Evolutionary conservation across 2,329 filamentous ascomycete genomes (phyloP).

Genomic region (Talaromyces sp.): DNA sequence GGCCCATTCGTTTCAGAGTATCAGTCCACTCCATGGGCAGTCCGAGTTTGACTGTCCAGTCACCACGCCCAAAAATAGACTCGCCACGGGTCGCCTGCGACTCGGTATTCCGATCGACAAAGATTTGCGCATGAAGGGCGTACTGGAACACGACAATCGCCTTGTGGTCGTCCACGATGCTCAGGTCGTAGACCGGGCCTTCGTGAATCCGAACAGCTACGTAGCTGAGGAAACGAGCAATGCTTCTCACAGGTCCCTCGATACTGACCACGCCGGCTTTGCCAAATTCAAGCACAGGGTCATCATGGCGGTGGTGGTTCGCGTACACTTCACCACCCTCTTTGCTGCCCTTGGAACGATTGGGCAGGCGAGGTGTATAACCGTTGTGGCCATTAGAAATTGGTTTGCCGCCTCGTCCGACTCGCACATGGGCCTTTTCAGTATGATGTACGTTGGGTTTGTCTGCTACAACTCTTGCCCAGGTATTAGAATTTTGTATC

Average conservation of each 20-base stretch:
- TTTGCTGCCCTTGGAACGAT: background rate
- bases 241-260: slow-evolving; percentile 17
- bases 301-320: background rate
- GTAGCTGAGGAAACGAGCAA: slow-evolving; percentile 22
- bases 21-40: slow-evolving; percentile 30
- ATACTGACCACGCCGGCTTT: slow-evolving; percentile 27
- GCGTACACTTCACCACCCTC: background rate
- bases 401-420: background rate
- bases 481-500: background rate
- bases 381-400: background rate
- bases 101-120: slow-evolving; percentile 28
- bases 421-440: background rate
- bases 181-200: slow-evolving; percentile 37
- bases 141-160: slow-evolving; percentile 36
- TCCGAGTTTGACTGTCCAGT: slow-evolving; percentile 20
- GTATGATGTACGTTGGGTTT: background rate
- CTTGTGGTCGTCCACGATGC: slow-evolving; percentile 23
- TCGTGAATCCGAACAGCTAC: slow-evolving; percentile 34
- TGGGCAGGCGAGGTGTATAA: background rate
- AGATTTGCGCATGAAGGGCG: slow-evolving; percentile 29
- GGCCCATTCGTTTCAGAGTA: slow-evolving; percentile 31
- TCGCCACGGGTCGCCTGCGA: slow-evolving; percentile 23
- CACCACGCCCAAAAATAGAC: slow-evolving; percentile 29
- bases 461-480: background rate
- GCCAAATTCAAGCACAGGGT: slow-evolving; percentile 16